These are phyloP conservation scores for Curvularia sp. DNA, from an alignment of 2,329 filamentous ascomycete genomes.

Conservation along the genomic window DNA sequence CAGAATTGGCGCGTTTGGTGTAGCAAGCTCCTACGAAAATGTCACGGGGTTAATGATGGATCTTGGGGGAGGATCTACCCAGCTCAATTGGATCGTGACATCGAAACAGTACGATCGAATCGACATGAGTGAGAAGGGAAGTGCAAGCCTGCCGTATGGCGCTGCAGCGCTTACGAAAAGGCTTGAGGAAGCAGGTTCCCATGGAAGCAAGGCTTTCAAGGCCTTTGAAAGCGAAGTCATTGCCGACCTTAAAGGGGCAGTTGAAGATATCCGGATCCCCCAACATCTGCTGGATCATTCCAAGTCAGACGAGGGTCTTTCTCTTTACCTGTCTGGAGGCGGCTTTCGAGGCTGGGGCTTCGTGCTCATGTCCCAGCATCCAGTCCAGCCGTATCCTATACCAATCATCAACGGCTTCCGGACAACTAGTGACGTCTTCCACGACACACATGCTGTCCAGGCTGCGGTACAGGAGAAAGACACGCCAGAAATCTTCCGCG, in stretches of 20 bases:
- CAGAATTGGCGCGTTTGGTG: constrained; percentile 80
- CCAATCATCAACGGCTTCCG: constrained; percentile 81
- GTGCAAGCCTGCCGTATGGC: constrained; percentile 73
- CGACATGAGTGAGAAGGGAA: constrained; percentile 52
- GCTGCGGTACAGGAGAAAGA: constrained; percentile 51
- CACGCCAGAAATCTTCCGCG: constrained; percentile 64
- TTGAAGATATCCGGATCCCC: constrained; percentile 65
- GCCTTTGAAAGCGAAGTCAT: constrained; percentile 63
- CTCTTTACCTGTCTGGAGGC: constrained; percentile 85
- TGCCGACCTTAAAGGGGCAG: constrained; percentile 65
- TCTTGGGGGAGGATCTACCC: constrained; percentile 77
- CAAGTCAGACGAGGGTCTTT: constrained; percentile 43
- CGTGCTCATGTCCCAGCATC: constrained; percentile 80
- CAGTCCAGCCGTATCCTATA: constrained; percentile 79
- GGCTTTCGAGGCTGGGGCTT: constrained; percentile 92
- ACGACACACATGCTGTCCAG: constrained; percentile 57
- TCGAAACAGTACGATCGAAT: constrained; percentile 55
- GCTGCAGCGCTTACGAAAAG: constrained; percentile 69
- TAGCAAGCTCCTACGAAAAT: constrained; percentile 73
- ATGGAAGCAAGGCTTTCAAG: constrained; percentile 52
- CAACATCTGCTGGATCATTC: constrained; percentile 53
- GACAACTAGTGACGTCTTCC: constrained; percentile 68
- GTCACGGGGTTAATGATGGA: constrained; percentile 86
- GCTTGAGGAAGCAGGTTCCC: constrained; percentile 51
- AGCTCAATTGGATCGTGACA: constrained; percentile 69